Evolutionary conservation across 2,329 filamentous ascomycete genomes (phyloP).

Genomic region (Alternaria incomplexa): DNA sequence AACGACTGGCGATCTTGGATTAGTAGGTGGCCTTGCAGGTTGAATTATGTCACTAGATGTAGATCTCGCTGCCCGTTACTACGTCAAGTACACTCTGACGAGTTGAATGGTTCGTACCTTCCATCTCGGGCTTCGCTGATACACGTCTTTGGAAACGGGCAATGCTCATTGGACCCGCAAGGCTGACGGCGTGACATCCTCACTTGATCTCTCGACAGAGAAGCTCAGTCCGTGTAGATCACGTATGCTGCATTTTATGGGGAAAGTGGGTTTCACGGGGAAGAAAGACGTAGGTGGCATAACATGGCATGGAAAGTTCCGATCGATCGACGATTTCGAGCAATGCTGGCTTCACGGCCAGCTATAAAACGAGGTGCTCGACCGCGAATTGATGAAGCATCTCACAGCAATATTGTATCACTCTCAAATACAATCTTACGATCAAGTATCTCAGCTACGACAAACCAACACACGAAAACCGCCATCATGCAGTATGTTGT

Average conservation of each 20-base stretch:
- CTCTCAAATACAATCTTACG: background rate
- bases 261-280: background rate
- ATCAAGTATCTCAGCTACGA: background rate
- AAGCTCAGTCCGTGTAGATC: background rate
- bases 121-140: background rate
- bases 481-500: background rate
- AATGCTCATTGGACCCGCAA: background rate
- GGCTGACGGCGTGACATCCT: background rate
- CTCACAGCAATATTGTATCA: background rate
- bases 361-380: background rate
- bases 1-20: background rate
- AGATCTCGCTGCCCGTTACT: background rate
- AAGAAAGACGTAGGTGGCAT: background rate
- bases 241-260: background rate
- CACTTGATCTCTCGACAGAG: background rate
- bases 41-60: background rate
- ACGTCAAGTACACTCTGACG: background rate
- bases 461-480: background rate
- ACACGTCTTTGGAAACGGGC: background rate
- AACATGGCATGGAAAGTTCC: rapidly evolving
- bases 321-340: background rate
- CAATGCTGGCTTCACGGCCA: background rate
- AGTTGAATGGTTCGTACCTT: background rate
- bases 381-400: background rate
- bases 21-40: background rate